phyloP scores from a whole-genome alignment of 495 filamentous ascomycete species.

The Annulohypoxylon maeteangense region DNA sequence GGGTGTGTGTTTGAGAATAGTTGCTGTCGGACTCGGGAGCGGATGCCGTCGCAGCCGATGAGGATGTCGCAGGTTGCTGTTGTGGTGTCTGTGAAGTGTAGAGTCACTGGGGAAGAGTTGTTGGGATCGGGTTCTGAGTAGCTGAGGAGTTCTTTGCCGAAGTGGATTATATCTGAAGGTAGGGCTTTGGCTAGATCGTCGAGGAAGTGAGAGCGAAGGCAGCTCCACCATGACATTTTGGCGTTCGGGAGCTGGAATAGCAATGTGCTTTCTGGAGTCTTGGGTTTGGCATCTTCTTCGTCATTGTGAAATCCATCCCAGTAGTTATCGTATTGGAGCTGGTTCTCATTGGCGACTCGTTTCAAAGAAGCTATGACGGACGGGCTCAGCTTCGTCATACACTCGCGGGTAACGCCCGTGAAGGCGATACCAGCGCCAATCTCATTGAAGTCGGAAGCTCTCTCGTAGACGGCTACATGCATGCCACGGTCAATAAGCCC shows the following conservation, averaged over 20 bases:
- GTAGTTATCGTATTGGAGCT: constrained; percentile 3
- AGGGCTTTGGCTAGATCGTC: constrained; percentile 63
- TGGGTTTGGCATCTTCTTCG: neutral
- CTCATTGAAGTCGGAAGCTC: constrained; percentile 49
- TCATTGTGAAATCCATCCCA: neutral
- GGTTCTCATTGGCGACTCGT: constrained; percentile 3
- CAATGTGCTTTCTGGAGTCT: constrained; percentile 29
- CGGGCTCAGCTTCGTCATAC: constrained; percentile 30
- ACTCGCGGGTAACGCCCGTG: constrained; percentile 48
- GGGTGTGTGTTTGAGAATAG: constrained; percentile 44
- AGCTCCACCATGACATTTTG: constrained; percentile 32
- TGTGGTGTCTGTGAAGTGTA: constrained; percentile 62
- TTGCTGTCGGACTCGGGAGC: constrained; percentile 55
- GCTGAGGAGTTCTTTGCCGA: constrained; percentile 49
- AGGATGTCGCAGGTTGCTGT: constrained; percentile 40
- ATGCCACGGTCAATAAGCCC: constrained; percentile 50
- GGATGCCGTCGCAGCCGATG: constrained; percentile 68
- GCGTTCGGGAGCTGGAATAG: constrained; percentile 20
- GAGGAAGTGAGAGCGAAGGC: constrained; percentile 62
- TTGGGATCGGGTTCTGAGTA: constrained; percentile 26
- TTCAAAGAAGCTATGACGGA: neutral
- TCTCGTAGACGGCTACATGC: constrained; percentile 56
- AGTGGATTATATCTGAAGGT: constrained; percentile 52
- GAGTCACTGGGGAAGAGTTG: constrained; percentile 21
- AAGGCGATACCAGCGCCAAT: constrained; percentile 61